Evolutionary conservation across 2,329 filamentous ascomycete genomes (phyloP), one percentile per base, ranked within the genome.

Genomic region (Trichothecium roseum): DNA sequence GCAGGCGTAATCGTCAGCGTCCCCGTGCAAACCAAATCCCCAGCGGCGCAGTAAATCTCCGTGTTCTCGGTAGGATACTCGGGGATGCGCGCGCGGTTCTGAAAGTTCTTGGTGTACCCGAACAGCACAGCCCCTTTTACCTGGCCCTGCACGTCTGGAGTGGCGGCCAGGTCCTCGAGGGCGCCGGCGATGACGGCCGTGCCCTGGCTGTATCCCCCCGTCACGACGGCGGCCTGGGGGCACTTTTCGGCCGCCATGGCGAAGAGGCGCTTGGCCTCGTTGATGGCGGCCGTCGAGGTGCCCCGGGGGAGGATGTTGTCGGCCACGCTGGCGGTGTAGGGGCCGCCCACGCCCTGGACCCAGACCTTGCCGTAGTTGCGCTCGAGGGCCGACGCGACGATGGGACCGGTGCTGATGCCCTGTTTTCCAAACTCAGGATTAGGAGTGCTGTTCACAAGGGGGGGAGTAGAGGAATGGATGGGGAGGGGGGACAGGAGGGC

Each of bases 321-420:
- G 2, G 43, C 38, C 0, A 65, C 29, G 2, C 42, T 41, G 0
- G 61, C 63, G 2, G 37, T 46, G 47, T 69, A 69, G 3, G 51
- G 43, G 16, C 52, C 53, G 5, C 57, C 57, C 10, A 69, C 60
- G 13, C 65, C 65, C 42, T 69, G 64, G 16, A 66, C 55, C 57
- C 58, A 62, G 37, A 63, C 40, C 14, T 46, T 37, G 8, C 31
- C 36, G 32, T 51, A 48, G 26, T 52, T 54, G 17, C 39, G 37
- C 30, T 54, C 47, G 1, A 63, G 48, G 30, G 41, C 50, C 12
- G 41, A 38, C 4, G 49, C 54, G 9, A 58, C 39, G 3, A 28
- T 36, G 13, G 55, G 53, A 4, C 57, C 57, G 2, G 48, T 43
- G 31, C 24, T 37, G 16, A 27, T 29, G 8, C 52, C 53, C 53